Evolutionary conservation across 2,329 filamentous ascomycete species (phyloP), one percentile per base, ranked within the genome.

Genomic region (Cercospora berteroae): DNA sequence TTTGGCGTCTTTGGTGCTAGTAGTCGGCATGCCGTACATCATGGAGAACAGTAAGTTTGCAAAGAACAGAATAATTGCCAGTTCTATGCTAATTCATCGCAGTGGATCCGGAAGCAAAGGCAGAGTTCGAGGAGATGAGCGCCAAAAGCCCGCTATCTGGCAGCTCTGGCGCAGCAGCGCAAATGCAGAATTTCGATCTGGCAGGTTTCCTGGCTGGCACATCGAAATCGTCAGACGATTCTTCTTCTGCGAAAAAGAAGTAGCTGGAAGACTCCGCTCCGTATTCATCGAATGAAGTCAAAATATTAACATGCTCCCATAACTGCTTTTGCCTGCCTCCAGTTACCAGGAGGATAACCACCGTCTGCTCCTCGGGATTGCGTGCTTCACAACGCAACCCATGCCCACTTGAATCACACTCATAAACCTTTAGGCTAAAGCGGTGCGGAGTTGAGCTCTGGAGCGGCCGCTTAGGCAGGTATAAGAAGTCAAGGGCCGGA

Each of bases 21-120:
- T 97, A 70, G 86, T 98, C 74, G 94, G 94, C 72, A 92, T 98
- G 91, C 95, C 95, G 13, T 95, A 97, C 80, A 80, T 99, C 65
- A 89, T 98, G 83, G 94, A 98, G 61, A 97, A 95, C 78, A 97
- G 94, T 97, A 87, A 33, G 56, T 9, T 27, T 27, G 23, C 63
- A 6, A 10, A 55, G 33, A 9, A 8, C 4, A 18, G 56, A 25
- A n/a, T 2, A 16, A 5, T 9, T 7, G 18, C 8, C 23, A 20
- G 27, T 59, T 31, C 10, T 60, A 20, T 67, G 70, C 69, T 75
- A 64, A 72, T 61, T n/a, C 42, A 16, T 33, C 23, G 3, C 56
- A 97, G 94, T 99, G 94, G 95, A 98, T 78, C 93, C 93, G n/a
- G 95, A 99, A 80, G 91, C 92, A 81, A 89, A 89, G 74, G 92